phyloP scores from a whole-genome alignment of 306 rosid species.

The Erythrophleum fordii region DNA sequence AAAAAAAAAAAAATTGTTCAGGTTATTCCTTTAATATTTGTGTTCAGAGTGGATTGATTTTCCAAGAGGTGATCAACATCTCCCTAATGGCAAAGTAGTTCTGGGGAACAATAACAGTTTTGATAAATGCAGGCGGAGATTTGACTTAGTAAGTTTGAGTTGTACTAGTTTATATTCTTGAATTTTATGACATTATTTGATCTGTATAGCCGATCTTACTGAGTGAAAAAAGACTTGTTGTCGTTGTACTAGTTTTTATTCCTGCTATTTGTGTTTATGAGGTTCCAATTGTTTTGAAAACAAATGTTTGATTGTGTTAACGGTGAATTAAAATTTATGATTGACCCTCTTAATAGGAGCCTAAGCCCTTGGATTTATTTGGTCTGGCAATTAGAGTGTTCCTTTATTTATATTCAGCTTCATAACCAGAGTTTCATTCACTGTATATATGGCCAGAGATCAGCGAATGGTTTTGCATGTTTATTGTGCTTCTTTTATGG shows the following conservation, averaged over 20 bases:
- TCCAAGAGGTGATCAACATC: constrained; percentile 86
- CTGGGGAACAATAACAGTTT: constrained; percentile 77
- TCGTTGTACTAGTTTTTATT: constrained; percentile 30
- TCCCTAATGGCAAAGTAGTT: constrained; percentile 63
- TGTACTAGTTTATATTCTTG: constrained; percentile 31
- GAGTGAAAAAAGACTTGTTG: no score
- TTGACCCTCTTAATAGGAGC: neutral
- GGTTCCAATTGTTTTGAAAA: constrained; percentile 29
- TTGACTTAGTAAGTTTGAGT: constrained; percentile 83
- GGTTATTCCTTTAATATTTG: constrained; percentile 33
- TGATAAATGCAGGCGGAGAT: constrained; percentile 97
- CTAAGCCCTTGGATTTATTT: neutral
- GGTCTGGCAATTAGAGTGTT: neutral
- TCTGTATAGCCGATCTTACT: no score
- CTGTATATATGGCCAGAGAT: neutral
- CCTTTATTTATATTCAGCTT: neutral
- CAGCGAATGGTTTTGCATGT: neutral
- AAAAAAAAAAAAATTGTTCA: constrained; percentile 30
- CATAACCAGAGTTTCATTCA: neutral
- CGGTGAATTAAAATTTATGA: constrained; percentile 27
- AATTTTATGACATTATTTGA: no score
- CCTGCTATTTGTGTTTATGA: constrained; percentile 17
- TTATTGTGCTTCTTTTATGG: neutral
- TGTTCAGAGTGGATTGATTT: constrained; percentile 95
- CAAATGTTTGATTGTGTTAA: constrained; percentile 29